Percentiles rank a stretch among this genome's conserved stretches.
phyloP scores from a whole-genome alignment of 306 rosid species.

The Quercus suber region DNA sequence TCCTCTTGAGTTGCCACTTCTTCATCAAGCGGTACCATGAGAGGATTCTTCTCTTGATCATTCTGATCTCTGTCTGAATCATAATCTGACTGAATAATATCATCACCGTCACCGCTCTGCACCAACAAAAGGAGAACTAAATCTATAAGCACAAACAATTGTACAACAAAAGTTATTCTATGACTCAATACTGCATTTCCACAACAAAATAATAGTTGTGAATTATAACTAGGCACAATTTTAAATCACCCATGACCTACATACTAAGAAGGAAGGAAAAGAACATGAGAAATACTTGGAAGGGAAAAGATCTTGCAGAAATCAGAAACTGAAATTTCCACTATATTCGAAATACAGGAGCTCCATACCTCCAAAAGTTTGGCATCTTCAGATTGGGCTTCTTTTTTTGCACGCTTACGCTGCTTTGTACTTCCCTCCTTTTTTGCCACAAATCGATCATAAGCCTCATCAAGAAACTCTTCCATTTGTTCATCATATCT shows the following conservation, averaged over 20 bases:
- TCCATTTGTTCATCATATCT: constrained; percentile 90
- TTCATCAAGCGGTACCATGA: constrained; percentile 73
- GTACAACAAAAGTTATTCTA: not conserved
- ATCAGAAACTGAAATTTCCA: not conserved
- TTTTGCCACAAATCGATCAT: constrained; percentile 64
- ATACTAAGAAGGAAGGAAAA: too few relatives aligned
- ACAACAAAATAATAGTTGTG: not conserved
- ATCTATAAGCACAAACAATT: not conserved
- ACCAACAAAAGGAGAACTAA: constrained; percentile 24
- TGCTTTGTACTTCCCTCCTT: constrained; percentile 84
- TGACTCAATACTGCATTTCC: not conserved
- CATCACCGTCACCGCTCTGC: constrained; percentile 62
- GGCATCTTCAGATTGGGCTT: constrained; percentile 43
- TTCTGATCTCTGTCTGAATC: constrained; percentile 71
- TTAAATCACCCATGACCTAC: too few relatives aligned
- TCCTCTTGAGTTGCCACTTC: constrained; percentile 75
- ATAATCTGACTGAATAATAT: constrained; percentile 44
- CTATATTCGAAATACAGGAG: not conserved
- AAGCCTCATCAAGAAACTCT: constrained; percentile 64
- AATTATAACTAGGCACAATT: not conserved
- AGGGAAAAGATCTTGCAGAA: not conserved
- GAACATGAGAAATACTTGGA: not conserved
- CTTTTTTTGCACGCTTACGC: constrained; percentile 68
- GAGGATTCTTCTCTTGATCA: constrained; percentile 73
- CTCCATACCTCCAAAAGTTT: constrained; percentile 67